Evolutionary conservation across 345 rosid species (phyloP), one percentile per base, ranked within the genome.

Genomic region (Boechera stricta): DNA sequence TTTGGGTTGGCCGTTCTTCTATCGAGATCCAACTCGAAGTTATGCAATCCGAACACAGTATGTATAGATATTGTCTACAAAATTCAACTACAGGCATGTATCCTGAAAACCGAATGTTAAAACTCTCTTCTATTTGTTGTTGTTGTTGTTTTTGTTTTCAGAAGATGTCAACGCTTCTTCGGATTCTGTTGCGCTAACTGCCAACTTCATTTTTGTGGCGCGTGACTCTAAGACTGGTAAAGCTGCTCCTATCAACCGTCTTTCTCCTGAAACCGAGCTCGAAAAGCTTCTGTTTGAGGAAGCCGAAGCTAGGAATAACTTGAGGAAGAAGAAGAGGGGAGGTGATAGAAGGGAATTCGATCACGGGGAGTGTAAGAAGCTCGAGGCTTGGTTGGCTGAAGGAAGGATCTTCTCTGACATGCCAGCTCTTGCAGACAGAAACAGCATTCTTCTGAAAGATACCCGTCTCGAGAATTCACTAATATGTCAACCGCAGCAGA

Each of bases 1-100:
- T 87, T 77, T 92, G 94, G 98, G 94, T 92, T 64, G 98, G 98
- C 3, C 84, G 86, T 47, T 90, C 98, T 7, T 92, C 98, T 9
- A 88, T 92, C 31, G 96, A 92, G 76, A 82, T 92, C 82, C 95
- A 90, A 74, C 89, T 92, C 24, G 90, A 92, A 74, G 91, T 92
- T 54, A 84, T 83, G 76, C 93, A 90, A 67, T 64, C 82, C 60
- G 21, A 74, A 48, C 32, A 24, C 24, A 63, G 79, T 68, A 69
- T 47, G 68, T 65, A 47, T 29, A 36, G 4, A 39, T 47, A 64
- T 15, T 33, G 1, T 32, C 51, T 16, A 45, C 10, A 16, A 36
- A 36, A 16, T 49, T 36, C 62, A 32, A 42, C 29, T 28, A 29
- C 64, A 48, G 24, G 6, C 33, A 33, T 66, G 54, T 18, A 21